Base-by-base conservation (phyloP, 176 grass and related monocot species). In the Triticum dicoccoides region DNA sequence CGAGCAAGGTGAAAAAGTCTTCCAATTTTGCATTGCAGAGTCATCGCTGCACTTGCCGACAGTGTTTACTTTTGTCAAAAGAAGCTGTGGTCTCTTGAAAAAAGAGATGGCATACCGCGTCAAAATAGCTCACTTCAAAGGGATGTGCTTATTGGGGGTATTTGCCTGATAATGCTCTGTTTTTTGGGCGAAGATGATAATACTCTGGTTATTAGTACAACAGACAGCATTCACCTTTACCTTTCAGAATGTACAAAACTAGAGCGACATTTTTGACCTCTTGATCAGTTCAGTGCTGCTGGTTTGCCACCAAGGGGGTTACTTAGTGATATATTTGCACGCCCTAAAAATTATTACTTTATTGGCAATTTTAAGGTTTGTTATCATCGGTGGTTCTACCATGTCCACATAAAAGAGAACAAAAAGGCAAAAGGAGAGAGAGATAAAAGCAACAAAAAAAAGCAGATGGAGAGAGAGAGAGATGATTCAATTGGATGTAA, bases 1-100 rank as follows among this genome's bases (percentile, higher is more conserved):
- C 74, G 3, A 84, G 32, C 49, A 35, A 45, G 56, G 58, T 87
- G 84, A 83, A 83, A 70, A 90, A 77, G 67, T 34, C 33, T 72
- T 70, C 77, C 69, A 54, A 34, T 62, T 41, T 18, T 65, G 47
- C 74, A 56, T 17, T 10, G 29, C 61, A 77, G 61, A 58, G 80
- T 84, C 85, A 61, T 68, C 18, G 62, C 38, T 85, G 89, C 89
- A 85, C 77, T 81, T 85, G 86, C 89, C 89, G 86, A 85, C 82
- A 20, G 32, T 62, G 29, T 14, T 59, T 41, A 14, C 66, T 61
- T 51, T 80, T 49, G 80, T 76, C 69, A 81, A 84, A 78, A 17
- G 62, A 63, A 77, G 68, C 69, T 42, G 77, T 39, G 69, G 21
- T 74, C 56, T 65, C n/a, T 52, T 56, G 11, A 29, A 62, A 11